Percentiles rank a stretch among this genome's conserved stretches.
Evolutionary conservation across 2,329 filamentous ascomycete genomes (phyloP).

Genomic region (Tolypocladium album): DNA sequence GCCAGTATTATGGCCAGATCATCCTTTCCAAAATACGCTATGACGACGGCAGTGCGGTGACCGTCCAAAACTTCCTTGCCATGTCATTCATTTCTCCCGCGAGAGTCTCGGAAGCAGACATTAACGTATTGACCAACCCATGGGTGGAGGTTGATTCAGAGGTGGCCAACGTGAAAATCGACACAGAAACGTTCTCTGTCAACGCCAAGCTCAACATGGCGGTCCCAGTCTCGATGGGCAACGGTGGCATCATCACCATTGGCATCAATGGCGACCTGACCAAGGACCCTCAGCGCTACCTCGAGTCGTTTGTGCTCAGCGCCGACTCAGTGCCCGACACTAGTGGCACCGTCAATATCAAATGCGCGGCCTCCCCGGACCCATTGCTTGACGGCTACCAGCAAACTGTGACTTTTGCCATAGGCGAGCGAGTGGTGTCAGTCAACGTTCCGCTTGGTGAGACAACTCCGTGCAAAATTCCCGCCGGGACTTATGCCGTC

Average conservation of each 20-base stretch:
- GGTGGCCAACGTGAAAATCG: not conserved
- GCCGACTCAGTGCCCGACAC: not conserved
- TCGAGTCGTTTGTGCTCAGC: not conserved
- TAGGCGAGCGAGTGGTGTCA: not conserved
- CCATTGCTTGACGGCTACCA: not conserved
- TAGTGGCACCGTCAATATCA: not conserved
- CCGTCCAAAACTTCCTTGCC: not conserved
- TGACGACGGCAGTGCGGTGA: not conserved
- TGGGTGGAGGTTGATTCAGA: not conserved
- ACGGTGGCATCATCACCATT: not conserved
- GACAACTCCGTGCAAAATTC: not conserved
- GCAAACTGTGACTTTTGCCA: not conserved
- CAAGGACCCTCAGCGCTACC: not conserved
- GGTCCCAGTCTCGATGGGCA: not conserved
- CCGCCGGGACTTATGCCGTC: not conserved
- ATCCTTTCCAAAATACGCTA: not conserved
- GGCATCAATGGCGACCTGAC: slow-evolving; percentile 1
- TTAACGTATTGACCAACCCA: not conserved
- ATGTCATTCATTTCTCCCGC: not conserved
- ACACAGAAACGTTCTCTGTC: not conserved
- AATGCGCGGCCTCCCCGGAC: not conserved
- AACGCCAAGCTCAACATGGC: not conserved
- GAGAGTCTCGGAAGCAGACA: not conserved
- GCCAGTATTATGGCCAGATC: not conserved
- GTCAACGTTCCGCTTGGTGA: not conserved